Evolutionary conservation across 306 rosid genomes (phyloP).

Genomic region (Cercis canadensis): DNA sequence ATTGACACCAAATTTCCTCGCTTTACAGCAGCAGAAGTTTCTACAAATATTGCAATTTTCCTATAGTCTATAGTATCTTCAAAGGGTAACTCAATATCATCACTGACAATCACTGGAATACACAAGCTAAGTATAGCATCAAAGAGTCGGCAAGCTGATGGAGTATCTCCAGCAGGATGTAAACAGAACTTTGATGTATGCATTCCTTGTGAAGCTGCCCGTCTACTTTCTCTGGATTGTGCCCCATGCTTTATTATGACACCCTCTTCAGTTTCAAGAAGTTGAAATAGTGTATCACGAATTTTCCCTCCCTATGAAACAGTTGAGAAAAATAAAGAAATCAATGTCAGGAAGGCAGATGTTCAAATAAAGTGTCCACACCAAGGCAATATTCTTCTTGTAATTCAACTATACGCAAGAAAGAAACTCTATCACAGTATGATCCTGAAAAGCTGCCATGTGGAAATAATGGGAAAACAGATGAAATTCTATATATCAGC

Average conservation of each 20-base stretch:
- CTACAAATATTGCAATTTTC: constrained; percentile 84
- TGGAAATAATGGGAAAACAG: constrained; percentile 1
- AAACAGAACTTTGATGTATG: constrained; percentile 91
- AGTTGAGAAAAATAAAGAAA: constrained; percentile 12
- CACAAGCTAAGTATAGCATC: constrained; percentile 96
- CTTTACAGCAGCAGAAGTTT: constrained; percentile 62
- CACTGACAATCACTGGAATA: constrained; percentile 84
- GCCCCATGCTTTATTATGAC: constrained; percentile 88
- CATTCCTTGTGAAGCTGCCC: constrained; percentile 95
- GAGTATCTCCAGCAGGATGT: constrained; percentile 98
- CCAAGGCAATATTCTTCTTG: constrained; percentile 7
- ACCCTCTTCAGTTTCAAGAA: constrained; percentile 76
- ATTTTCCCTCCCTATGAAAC: constrained; percentile 84
- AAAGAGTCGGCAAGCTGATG: constrained; percentile 94
- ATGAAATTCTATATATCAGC: too few species aligned
- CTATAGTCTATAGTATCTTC: constrained; percentile 89
- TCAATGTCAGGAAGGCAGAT: constrained; percentile 1
- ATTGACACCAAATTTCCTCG: constrained; percentile 71
- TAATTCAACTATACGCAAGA: constrained; percentile 9
- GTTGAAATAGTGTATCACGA: constrained; percentile 77
- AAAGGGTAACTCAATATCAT: constrained; percentile 87
- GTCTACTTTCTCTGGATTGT: constrained; percentile 87
- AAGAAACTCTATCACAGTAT: background rate
- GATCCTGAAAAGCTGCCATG: background rate
- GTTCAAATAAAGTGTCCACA: background rate